Base-by-base conservation (phyloP, 768 basidiomycete genomes). In the Collybia nuda region DNA sequence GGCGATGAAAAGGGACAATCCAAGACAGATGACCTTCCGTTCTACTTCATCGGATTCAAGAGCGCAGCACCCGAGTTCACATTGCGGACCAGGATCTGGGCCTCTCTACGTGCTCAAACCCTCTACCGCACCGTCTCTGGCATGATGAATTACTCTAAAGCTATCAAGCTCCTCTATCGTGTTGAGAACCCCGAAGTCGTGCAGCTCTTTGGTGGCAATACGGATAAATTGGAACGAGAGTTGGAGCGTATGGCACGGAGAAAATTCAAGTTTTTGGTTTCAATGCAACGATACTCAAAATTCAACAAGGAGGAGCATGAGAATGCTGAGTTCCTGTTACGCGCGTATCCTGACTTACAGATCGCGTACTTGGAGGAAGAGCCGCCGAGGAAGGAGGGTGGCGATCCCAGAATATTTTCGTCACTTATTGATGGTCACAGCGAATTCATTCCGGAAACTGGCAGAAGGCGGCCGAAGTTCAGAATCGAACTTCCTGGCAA, bases 111-210 rank as follows among this genome's bases (percentile, higher is more conserved):
- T 47, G 97, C 97, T 15, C 97, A 99, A 75, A 99, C 97, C 1
- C 82, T 99, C 17, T 98, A 99, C 67, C 86, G 97, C 57, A 99
- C 97, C 12, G 96, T 99, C 15, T 98, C 97, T 29, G 97, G 97
- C 45, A 98, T 99, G 92, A 98, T 98, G 97, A 99, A 99, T 74
- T 98, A 99, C 68, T 86, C 91, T 57, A 99, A 99, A 75, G 97
- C 97, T 11, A 98, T 99, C 84, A 99, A 99, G 67, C 75, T 99
- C 29, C 81, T 99, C n/a, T 96, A 98, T 69, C 93, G 96, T 50
- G 97, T 99, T 38, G 97, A 99, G 75, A 98, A 98, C 72, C 97
- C 97, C 6, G 97, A 99, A 69, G 91, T 99, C 42, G 97, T 99
- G 15, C 96, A 98, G 71, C 79, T 88, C 42, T 98, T 93, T 59